phyloP scores from a whole-genome alignment of 495 filamentous ascomycete species.

The Monascus purpureus region DNA sequence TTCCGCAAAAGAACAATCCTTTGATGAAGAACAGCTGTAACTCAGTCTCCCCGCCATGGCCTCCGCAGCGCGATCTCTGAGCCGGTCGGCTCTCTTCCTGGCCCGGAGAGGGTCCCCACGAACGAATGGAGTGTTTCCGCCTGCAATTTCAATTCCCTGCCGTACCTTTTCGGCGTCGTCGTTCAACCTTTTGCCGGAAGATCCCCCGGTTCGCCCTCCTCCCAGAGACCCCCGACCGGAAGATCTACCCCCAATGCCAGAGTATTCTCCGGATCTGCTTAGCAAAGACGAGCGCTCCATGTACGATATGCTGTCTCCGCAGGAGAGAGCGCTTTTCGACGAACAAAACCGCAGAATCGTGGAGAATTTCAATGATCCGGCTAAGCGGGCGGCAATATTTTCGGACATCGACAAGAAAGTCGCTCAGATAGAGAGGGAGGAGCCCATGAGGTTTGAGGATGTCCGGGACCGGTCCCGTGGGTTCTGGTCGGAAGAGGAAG shows the following conservation, averaged over 20 bases:
- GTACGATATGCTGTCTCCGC: slow-evolving; percentile 34
- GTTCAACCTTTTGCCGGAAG: slow-evolving; percentile 21
- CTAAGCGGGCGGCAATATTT: slow-evolving; percentile 15
- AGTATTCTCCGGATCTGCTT: slow-evolving; percentile 28
- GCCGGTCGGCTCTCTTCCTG: slow-evolving; percentile 20
- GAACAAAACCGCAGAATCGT: slow-evolving; percentile 21
- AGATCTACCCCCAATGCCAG: slow-evolving; percentile 18
- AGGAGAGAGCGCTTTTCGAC: slow-evolving; percentile 32
- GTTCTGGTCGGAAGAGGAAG: slow-evolving; percentile 42
- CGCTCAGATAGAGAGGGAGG: slow-evolving; percentile 18
- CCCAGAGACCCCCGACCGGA: slow-evolving; percentile 19
- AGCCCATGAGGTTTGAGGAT: slow-evolving; percentile 23
- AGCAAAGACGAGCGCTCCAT: slow-evolving; percentile 26
- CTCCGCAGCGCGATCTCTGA: slow-evolving; percentile 24
- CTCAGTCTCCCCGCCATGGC: too few species aligned
- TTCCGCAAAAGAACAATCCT: too few species aligned
- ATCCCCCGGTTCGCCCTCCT: slow-evolving; percentile 20
- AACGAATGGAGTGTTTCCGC: neutral
- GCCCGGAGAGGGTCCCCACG: slow-evolving; percentile 12
- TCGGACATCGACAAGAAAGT: slow-evolving; percentile 19
- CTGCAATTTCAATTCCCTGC: slow-evolving; percentile 7
- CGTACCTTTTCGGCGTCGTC: slow-evolving; percentile 29
- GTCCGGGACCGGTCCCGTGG: slow-evolving; percentile 14
- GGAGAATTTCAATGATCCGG: slow-evolving; percentile 25
- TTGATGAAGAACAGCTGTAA: too few species aligned